phyloP scores from a whole-genome alignment of 768 basidiomycete genomes.

The Mycena capillaripes region DNA sequence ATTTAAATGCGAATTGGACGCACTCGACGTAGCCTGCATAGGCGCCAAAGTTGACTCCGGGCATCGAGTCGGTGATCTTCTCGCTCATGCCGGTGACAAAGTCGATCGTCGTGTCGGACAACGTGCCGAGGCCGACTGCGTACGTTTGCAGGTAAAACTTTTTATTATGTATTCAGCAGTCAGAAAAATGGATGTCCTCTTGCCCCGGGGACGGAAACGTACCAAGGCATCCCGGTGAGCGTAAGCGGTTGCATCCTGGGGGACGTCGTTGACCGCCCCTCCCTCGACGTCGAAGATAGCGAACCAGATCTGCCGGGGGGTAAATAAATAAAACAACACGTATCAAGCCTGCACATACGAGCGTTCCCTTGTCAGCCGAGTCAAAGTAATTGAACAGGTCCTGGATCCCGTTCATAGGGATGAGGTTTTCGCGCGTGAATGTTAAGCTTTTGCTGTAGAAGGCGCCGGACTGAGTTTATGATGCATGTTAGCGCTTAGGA shows the following conservation, averaged over 20 bases:
- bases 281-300: slow-evolving; percentile 37
- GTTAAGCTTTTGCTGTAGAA: slow-evolving; percentile 38
- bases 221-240: slow-evolving; percentile 34
- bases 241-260: slow-evolving; percentile 34
- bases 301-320: slow-evolving; percentile 30
- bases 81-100: slow-evolving; percentile 32
- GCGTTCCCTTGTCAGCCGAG: slow-evolving; percentile 32
- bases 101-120: slow-evolving; percentile 20
- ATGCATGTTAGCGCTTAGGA: too few species aligned
- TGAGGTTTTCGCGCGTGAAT: slow-evolving; percentile 27
- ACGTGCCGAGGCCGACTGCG: slow-evolving; percentile 22
- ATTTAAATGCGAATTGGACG: not conserved
- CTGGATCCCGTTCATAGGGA: slow-evolving; percentile 28
- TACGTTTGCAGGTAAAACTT: slow-evolving; percentile 36
- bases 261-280: slow-evolving; percentile 33
- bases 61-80: slow-evolving; percentile 27
- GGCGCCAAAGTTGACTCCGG: slow-evolving; percentile 32
- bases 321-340: not conserved
- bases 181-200: too few species aligned
- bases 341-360: not conserved
- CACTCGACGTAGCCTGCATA: slow-evolving; percentile 39
- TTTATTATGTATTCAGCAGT: too few species aligned
- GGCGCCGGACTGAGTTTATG: slow-evolving; percentile 17
- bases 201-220: not conserved
- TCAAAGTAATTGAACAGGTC: slow-evolving; percentile 32